Evolutionary conservation across 2,329 filamentous ascomycete species (phyloP).

Genomic region (Pseudophaeomoniella oleicola): DNA sequence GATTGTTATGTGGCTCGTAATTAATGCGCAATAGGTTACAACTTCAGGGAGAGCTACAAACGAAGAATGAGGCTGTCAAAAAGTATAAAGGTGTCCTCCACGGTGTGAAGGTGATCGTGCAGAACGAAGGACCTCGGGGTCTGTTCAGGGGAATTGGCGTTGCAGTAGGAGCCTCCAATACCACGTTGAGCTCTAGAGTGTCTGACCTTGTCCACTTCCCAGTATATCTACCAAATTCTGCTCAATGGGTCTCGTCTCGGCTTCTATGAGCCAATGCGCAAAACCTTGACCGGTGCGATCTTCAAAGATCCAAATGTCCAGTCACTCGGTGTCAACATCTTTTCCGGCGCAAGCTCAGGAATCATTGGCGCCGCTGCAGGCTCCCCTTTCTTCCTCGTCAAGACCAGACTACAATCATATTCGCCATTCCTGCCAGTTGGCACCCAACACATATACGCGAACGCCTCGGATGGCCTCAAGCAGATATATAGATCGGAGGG

Average conservation of each 20-base stretch:
- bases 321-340: slow-evolving; percentile 81
- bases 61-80: slow-evolving; percentile 69
- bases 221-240: slow-evolving; percentile 90
- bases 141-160: slow-evolving; percentile 81
- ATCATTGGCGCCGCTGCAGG: slow-evolving; percentile 85
- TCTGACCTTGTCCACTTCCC: slow-evolving; percentile 4
- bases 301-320: slow-evolving; percentile 63
- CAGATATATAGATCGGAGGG: slow-evolving; percentile 72
- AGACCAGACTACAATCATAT: slow-evolving; percentile 88
- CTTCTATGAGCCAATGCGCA: slow-evolving; percentile 92
- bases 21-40: slow-evolving; percentile 53
- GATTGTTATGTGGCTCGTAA: background rate
- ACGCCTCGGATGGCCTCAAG: slow-evolving; percentile 66
- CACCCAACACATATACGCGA: slow-evolving; percentile 87
- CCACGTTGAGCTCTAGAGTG: no score
- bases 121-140: slow-evolving; percentile 75
- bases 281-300: slow-evolving; percentile 51
- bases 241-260: slow-evolving; percentile 93
- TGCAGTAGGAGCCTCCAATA: slow-evolving; percentile 37
- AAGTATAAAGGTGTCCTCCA: slow-evolving; percentile 87
- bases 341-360: slow-evolving; percentile 77
- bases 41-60: slow-evolving; percentile 85
- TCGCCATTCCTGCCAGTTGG: slow-evolving; percentile 87
- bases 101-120: slow-evolving; percentile 75
- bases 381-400: slow-evolving; percentile 94